phyloP scores from a whole-genome alignment of 2,329 filamentous ascomycete genomes.

The Blastomyces silverae region DNA sequence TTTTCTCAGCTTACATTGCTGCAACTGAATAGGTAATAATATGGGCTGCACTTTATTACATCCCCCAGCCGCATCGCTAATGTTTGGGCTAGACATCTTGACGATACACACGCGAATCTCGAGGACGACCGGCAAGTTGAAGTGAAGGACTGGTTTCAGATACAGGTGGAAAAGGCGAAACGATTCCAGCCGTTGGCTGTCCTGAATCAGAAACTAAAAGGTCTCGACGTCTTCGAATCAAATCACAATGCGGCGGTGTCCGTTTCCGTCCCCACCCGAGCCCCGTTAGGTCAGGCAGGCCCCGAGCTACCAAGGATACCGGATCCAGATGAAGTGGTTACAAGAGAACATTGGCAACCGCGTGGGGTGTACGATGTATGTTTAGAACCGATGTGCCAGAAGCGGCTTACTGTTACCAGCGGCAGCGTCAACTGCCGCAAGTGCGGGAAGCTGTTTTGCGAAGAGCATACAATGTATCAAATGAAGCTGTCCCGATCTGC shows the following conservation, averaged over 20 bases:
- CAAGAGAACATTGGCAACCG: conserved; percentile 81
- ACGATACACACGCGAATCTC: conserved; percentile 84
- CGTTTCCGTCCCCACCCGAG: conserved; percentile 31
- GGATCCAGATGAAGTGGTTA: conserved; percentile 88
- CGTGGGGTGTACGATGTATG: conserved; percentile 68
- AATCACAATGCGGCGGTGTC: conserved; percentile 58
- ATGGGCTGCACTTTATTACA: conserved; percentile 20
- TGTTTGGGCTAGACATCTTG: conserved; percentile 56
- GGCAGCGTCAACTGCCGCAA: conserved; percentile 89
- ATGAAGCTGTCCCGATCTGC: conserved; percentile 93
- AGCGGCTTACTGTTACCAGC: conserved; percentile 67
- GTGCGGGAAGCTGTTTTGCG: conserved; percentile 89
- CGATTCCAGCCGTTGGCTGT: conserved; percentile 85
- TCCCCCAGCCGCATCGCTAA: conserved; percentile 19
- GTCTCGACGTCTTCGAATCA: conserved; percentile 87
- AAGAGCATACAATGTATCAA: conserved; percentile 98
- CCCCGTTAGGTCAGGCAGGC: conserved; percentile 24
- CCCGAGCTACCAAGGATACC: conserved; percentile 36
- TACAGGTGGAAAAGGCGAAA: conserved; percentile 87
- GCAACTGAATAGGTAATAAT: conserved; percentile 69
- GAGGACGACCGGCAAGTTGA: conserved; percentile 85
- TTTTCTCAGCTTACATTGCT: conserved; percentile 68
- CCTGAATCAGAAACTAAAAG: conserved; percentile 88
- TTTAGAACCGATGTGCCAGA: conserved; percentile 79
- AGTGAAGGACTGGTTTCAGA: conserved; percentile 95